Evolutionary conservation across 2,329 filamentous ascomycete genomes (phyloP).

Genomic region (Lojkania enalia): DNA sequence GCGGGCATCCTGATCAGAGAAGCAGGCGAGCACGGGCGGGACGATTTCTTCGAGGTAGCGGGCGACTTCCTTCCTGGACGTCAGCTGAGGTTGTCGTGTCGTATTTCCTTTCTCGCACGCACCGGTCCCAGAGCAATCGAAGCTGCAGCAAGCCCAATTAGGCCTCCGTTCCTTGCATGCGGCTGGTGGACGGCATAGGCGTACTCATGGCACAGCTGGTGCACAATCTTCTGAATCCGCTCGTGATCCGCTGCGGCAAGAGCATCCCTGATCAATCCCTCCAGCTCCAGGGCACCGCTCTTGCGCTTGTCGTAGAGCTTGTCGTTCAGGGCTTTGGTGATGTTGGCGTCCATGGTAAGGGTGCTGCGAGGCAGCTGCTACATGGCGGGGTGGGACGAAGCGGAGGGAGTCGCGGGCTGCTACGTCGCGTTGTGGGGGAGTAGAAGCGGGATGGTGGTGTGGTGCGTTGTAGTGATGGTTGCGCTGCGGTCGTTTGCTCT

Average conservation of each 20-base stretch:
- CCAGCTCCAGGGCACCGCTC: conserved; percentile 90
- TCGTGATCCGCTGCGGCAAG: conserved; percentile 76
- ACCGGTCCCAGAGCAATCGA: conserved; percentile 93
- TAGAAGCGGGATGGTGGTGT: background rate
- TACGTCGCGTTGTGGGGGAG: background rate
- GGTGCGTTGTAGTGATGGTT: conserved; percentile 2
- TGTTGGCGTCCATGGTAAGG: conserved; percentile 75
- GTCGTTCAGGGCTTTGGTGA: conserved; percentile 91
- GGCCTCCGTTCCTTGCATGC: conserved; percentile 91
- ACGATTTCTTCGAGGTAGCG: conserved; percentile 92
- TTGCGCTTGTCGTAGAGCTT: conserved; percentile 99
- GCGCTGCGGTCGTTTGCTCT: conserved; percentile 2
- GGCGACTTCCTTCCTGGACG: conserved; percentile 72
- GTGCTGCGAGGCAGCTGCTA: conserved; percentile 23
- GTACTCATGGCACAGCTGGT: conserved; percentile 96
- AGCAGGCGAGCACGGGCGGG: conserved; percentile 93
- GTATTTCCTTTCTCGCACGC: conserved; percentile 47
- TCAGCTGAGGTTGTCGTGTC: conserved; percentile 15
- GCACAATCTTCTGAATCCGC: conserved; percentile 82
- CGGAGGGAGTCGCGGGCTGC: background rate
- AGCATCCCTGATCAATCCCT: conserved; percentile 85
- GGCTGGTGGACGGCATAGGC: conserved; percentile 97
- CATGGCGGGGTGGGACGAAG: conserved; percentile 20
- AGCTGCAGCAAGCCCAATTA: conserved; percentile 93
- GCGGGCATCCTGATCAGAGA: conserved; percentile 95